Conservation (phyloP, 2,329 filamentous ascomycete species). For the Fusarium acutatum region DNA sequence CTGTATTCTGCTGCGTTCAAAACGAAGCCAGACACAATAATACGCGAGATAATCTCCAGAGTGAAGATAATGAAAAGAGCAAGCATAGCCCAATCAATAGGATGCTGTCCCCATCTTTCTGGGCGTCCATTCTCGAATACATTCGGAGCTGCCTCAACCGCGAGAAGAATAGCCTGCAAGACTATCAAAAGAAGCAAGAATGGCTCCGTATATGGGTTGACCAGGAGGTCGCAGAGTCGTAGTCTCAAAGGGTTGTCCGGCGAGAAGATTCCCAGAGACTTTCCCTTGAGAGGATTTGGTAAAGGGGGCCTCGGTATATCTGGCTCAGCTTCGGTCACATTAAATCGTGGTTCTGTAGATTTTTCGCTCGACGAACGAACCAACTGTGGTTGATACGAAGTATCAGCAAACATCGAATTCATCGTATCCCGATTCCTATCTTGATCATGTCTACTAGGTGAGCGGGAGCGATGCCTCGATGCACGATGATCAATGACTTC, state of each 20-base stretch:
- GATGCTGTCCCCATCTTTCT: slow-evolving; percentile 70
- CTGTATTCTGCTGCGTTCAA: slow-evolving; percentile 92
- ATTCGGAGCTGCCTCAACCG: slow-evolving; percentile 79
- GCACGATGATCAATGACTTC: slow-evolving; percentile 80
- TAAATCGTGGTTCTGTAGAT: slow-evolving; percentile 37
- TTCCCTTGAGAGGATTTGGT: slow-evolving; percentile 83
- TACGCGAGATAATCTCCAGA: slow-evolving; percentile 80
- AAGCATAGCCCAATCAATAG: slow-evolving; percentile 83
- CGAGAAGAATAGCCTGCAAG: slow-evolving; percentile 85
- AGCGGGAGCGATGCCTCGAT: slow-evolving; percentile 67
- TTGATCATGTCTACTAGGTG: slow-evolving; percentile 56
- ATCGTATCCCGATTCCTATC: slow-evolving; percentile 38
- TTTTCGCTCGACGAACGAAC: slow-evolving; percentile 59
- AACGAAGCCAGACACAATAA: slow-evolving; percentile 92
- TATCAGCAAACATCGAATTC: slow-evolving; percentile 54
- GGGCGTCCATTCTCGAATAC: slow-evolving; percentile 73
- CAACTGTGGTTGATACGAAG: slow-evolving; percentile 61
- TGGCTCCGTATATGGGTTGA: slow-evolving; percentile 88
- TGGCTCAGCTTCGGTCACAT: slow-evolving; percentile 25
- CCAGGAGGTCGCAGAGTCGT: slow-evolving; percentile 81
- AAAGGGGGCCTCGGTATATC: slow-evolving; percentile 27
- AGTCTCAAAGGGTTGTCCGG: slow-evolving; percentile 79
- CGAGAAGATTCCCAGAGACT: slow-evolving; percentile 84
- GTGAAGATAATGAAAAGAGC: slow-evolving; percentile 90
- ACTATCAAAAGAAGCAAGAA: slow-evolving; percentile 88